phyloP scores from a whole-genome alignment of 441 rosid species.

The Croton setiger region DNA sequence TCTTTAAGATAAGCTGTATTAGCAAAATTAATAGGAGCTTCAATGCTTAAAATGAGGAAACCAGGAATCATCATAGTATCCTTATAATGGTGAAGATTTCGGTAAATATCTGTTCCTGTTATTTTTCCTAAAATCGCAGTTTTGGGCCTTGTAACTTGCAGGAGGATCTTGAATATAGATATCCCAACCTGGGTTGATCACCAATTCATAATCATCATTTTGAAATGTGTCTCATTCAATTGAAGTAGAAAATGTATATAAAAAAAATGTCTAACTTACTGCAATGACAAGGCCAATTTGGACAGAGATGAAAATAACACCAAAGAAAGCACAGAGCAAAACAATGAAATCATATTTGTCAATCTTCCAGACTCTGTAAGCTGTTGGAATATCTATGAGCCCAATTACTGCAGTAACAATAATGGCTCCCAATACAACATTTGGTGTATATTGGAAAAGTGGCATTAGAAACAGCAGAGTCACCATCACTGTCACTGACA shows the following conservation, averaged over 20 bases:
- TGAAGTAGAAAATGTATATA: no score
- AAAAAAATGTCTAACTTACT: no score
- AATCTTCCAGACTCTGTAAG: conserved; percentile 64
- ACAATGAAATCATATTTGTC: conserved; percentile 87
- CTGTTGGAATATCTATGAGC: conserved; percentile 82
- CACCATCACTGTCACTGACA: conserved; percentile 92
- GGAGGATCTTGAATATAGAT: conserved; percentile 72
- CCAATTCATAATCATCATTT: not conserved
- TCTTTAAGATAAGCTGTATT: conserved; percentile 81
- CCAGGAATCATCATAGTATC: conserved; percentile 75
- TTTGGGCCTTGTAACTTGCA: conserved; percentile 84
- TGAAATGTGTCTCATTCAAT: not conserved
- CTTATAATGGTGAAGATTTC: conserved; percentile 71
- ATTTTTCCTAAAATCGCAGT: conserved; percentile 69
- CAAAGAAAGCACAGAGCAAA: conserved; percentile 70
- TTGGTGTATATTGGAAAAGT: conserved; percentile 85
- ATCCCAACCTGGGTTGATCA: conserved; percentile 67
- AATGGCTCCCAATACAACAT: conserved; percentile 80
- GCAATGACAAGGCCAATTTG: conserved; percentile 83
- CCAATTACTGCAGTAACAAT: conserved; percentile 89
- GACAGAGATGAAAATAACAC: conserved; percentile 78
- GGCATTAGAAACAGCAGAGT: conserved; percentile 89
- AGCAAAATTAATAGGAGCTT: conserved; percentile 84
- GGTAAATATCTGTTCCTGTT: conserved; percentile 65
- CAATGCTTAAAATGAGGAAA: conserved; percentile 70